phyloP scores from a whole-genome alignment of 805 yeast genomes.

The Kuraishia piskuri region DNA sequence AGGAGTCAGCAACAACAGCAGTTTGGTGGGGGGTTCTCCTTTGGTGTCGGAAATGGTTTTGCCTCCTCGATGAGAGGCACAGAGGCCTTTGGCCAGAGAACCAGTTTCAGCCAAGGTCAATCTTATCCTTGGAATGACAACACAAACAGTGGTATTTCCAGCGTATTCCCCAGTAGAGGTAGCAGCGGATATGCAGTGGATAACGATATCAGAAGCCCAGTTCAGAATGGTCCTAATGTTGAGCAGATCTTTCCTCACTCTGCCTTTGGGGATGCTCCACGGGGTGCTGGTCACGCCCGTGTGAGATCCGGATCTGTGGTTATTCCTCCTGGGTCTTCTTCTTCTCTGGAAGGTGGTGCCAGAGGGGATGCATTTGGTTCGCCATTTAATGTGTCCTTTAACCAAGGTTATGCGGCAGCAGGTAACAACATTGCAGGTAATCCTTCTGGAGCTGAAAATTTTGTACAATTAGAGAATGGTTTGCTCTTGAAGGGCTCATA shows the following conservation, averaged over 20 bases:
- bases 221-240: not conserved
- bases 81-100: not conserved
- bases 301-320: not conserved
- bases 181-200: not conserved
- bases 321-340: not conserved
- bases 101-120: not conserved
- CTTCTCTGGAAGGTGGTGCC: not conserved
- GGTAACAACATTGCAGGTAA: not conserved
- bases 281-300: not conserved
- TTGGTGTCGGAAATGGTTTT: not conserved
- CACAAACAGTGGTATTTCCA: not conserved
- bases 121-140: not conserved
- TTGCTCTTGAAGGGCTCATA: conserved; percentile 44
- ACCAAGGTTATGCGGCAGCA: not conserved
- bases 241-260: not conserved
- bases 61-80: not conserved
- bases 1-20: conserved; percentile 4
- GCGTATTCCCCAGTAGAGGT: not conserved
- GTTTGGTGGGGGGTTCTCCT: not conserved
- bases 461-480: conserved; percentile 48
- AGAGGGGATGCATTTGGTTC: not conserved
- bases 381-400: not conserved
- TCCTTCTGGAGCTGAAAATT: not conserved
- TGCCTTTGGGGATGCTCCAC: not conserved
- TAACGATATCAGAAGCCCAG: not conserved